Percentiles rank a stretch among this genome's conserved stretches.
Evolutionary conservation across 257 asterid species (phyloP).

Genomic region (Nyctanthes arbortristis): DNA sequence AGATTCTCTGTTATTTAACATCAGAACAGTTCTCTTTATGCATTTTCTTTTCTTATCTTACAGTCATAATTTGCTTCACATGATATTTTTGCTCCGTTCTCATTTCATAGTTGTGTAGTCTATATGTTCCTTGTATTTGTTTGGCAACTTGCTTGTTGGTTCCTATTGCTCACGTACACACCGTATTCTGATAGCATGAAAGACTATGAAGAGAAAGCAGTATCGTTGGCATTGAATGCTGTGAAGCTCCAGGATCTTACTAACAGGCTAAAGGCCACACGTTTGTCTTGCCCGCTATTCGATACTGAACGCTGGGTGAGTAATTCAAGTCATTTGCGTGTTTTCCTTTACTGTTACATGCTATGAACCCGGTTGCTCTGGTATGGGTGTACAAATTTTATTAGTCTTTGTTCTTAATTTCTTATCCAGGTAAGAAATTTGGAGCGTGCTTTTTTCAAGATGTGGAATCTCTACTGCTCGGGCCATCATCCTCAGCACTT

Average conservation of each 20-base stretch:
- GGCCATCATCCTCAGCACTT: slow-evolving; percentile 84
- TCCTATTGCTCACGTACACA: slow-evolving; percentile 12
- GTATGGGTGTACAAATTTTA: background rate
- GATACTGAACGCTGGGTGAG: slow-evolving; percentile 96
- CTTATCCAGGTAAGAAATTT: slow-evolving; percentile 73
- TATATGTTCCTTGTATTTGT: background rate
- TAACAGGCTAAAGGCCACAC: slow-evolving; percentile 74
- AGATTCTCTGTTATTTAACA: background rate
- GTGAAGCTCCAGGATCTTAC: slow-evolving; percentile 82
- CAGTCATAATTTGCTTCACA: background rate
- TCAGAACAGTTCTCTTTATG: background rate
- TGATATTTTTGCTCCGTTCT: background rate
- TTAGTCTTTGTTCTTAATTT: background rate
- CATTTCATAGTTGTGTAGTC: background rate
- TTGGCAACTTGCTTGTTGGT: background rate
- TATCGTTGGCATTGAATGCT: slow-evolving; percentile 71
- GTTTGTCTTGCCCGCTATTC: slow-evolving; percentile 84
- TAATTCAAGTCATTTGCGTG: slow-evolving; percentile 2
- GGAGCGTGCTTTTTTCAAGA: slow-evolving; percentile 90
- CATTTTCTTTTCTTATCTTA: background rate
- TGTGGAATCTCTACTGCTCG: slow-evolving; percentile 91
- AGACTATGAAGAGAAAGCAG: slow-evolving; percentile 96
- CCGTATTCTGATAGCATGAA: slow-evolving; percentile 58
- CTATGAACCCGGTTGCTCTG: background rate
- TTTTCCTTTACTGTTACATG: background rate